phyloP scores from a whole-genome alignment of 208 protist species.

The Borovskyia barvae region DNA sequence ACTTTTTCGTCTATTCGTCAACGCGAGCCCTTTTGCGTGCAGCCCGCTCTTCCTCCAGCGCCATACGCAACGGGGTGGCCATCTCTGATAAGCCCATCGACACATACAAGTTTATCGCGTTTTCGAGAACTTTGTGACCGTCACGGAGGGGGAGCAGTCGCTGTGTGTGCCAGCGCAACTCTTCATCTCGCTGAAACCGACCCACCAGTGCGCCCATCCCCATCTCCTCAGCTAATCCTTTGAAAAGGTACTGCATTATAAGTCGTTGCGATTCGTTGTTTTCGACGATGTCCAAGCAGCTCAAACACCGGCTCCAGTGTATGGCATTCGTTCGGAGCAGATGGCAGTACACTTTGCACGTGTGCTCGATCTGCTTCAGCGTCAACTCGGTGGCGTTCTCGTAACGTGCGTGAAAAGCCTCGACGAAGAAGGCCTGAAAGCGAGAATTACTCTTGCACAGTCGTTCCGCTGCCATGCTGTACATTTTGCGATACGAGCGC shows the following conservation, averaged over 20 bases:
- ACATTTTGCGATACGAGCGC: slow-evolving; percentile 94
- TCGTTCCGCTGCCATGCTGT: slow-evolving; percentile 94
- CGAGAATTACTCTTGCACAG: slow-evolving; percentile 93
- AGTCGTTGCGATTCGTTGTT: slow-evolving; percentile 79
- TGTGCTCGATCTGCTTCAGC: slow-evolving; percentile 97
- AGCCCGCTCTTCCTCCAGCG: slow-evolving; percentile 41
- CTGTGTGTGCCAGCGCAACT: slow-evolving; percentile 41
- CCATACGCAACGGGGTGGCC: slow-evolving; percentile 34
- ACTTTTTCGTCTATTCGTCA: not conserved
- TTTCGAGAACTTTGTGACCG: slow-evolving; percentile 35
- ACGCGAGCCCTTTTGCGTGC: slow-evolving; percentile 37
- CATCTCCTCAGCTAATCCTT: slow-evolving; percentile 66
- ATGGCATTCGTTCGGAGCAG: slow-evolving; percentile 95
- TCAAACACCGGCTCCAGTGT: slow-evolving; percentile 88
- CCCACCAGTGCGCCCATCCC: slow-evolving; percentile 39
- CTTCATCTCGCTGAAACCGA: slow-evolving; percentile 48
- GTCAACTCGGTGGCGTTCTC: slow-evolving; percentile 91
- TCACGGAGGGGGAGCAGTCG: slow-evolving; percentile 58
- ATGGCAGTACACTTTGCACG: slow-evolving; percentile 97
- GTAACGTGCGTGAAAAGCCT: slow-evolving; percentile 92
- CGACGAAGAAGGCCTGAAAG: slow-evolving; percentile 89
- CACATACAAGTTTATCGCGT: slow-evolving; percentile 66
- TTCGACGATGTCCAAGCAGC: slow-evolving; percentile 63
- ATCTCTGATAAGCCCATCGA: slow-evolving; percentile 71
- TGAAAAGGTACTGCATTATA: slow-evolving; percentile 77